Base-by-base conservation (phyloP, 768 basidiomycete genomes). In the Nevesoporus exiguus region DNA sequence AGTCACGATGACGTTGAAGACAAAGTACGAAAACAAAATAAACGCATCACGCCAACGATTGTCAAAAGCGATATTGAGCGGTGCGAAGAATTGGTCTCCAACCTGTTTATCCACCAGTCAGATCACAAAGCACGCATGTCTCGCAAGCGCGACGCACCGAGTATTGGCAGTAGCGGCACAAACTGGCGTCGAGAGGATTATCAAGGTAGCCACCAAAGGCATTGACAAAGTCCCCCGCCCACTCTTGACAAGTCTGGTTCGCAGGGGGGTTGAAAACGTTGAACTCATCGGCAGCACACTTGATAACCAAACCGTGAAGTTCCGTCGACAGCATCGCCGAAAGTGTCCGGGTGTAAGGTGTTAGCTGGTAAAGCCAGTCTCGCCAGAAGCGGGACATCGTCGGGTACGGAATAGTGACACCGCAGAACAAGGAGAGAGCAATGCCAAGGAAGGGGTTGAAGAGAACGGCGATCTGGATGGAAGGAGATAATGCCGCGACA, bases 271-370 rank as follows among this genome's bases (percentile, higher is more conserved):
- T 70, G 74, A 95, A 91, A 7, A 77, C 59, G 13, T 79, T 74
- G 63, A 88, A 90, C 64, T 96, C 93, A 55, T 82, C 81, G 0
- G 73, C 61, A 21, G 80, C 77, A 74, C 92, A 90, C 19, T 53
- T 66, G 55, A 93, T 86, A 0, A 63, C 59, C 19, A 92, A 75
- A 10, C 84, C 89, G 62, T 89, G 82, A 10, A 94, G 75, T 61
- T 90, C 90, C 5, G 87, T 91, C 0, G 87, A 81, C 29, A 91
- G 71, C 77, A 93, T 85, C 17, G 90, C 82, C 7, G 83, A 77
- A 24, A 92, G 69, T 11, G 82, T 74, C 22, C 88, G 80, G 0
- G 87, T 90, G 68, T 83, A 89, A 0, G 90, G 90, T 42, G 76
- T 74, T 8, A 88, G 71, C 56, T 84, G 76, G 68, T 93, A 93